Evolutionary conservation across 306 rosid genomes (phyloP).

Genomic region (Rubus parviflorus): DNA sequence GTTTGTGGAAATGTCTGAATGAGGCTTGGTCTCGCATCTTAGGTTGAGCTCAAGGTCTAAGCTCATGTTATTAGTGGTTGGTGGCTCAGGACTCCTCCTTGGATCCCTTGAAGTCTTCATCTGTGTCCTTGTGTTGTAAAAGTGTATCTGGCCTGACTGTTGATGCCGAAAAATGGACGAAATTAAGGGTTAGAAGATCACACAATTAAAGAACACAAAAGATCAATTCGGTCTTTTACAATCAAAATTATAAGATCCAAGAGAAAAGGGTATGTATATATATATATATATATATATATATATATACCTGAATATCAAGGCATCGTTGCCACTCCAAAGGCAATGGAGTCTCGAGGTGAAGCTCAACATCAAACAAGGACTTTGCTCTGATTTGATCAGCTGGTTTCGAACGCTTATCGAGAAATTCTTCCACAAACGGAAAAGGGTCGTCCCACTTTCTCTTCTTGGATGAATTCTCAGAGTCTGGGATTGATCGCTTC

Average conservation of each 20-base stretch:
- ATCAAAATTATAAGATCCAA: neutral
- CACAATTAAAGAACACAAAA: neutral
- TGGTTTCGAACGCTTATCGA: slow-evolving; percentile 41
- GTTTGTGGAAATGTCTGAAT: slow-evolving; percentile 13
- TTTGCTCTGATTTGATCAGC: slow-evolving; percentile 28
- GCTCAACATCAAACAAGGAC: slow-evolving; percentile 46
- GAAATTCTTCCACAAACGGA: slow-evolving; percentile 24
- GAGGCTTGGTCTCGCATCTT: slow-evolving; percentile 24
- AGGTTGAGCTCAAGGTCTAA: slow-evolving; percentile 86
- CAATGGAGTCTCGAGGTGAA: slow-evolving; percentile 57
- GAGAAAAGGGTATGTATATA: neutral
- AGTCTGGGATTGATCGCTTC: slow-evolving; percentile 36
- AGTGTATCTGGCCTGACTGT: slow-evolving; percentile 81
- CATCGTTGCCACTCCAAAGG: slow-evolving; percentile 77
- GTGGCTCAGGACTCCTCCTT: slow-evolving; percentile 38
- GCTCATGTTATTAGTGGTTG: slow-evolving; percentile 40
- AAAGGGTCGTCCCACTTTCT: slow-evolving; percentile 56
- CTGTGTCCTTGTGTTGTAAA: slow-evolving; percentile 62
- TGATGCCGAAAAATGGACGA: neutral
- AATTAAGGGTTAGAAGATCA: neutral
- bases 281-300: neutral
- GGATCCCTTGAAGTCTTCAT: slow-evolving; percentile 51
- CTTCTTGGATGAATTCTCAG: slow-evolving; percentile 55
- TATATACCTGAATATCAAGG: slow-evolving; percentile 69
- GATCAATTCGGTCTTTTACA: neutral